Evolutionary conservation across 106 monocot genomes (phyloP).

Genomic region (Gastrodia elata): DNA sequence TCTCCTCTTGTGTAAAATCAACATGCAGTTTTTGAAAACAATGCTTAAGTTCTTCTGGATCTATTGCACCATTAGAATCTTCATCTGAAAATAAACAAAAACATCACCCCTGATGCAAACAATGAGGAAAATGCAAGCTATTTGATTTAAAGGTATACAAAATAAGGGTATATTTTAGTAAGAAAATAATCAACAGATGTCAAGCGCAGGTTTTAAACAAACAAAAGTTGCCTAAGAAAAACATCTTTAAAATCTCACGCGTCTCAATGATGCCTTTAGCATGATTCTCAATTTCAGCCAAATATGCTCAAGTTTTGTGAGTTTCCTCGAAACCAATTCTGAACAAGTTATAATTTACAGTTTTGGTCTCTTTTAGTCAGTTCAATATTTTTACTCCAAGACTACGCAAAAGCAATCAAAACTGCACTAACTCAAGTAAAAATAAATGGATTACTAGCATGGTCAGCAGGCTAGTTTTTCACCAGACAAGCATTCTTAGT

Average conservation of each 20-base stretch:
- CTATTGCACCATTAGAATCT: constrained; percentile 85
- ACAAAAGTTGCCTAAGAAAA: background rate
- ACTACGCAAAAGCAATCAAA: background rate
- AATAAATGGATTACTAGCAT: background rate
- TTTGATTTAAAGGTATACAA: background rate
- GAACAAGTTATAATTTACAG: background rate
- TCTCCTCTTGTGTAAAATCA: constrained; percentile 64
- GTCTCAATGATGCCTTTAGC: background rate
- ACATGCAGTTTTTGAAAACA: constrained; percentile 78
- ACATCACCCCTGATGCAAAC: background rate
- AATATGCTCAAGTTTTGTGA: background rate
- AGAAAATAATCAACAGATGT: background rate
- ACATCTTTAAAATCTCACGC: background rate
- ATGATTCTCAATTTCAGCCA: background rate
- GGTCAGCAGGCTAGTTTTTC: background rate
- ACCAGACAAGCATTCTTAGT: background rate
- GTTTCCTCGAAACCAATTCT: background rate
- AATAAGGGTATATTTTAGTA: background rate
- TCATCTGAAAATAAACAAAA: constrained; percentile 44
- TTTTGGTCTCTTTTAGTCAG: background rate
- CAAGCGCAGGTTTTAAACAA: background rate
- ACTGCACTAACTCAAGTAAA: background rate
- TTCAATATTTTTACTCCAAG: background rate
- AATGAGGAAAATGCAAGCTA: background rate
- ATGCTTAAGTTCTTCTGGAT: constrained; percentile 65